These are phyloP conservation scores for Aaosphaeria arxii DNA, from an alignment of 2,329 filamentous ascomycete species.

Conservation along the genomic window DNA sequence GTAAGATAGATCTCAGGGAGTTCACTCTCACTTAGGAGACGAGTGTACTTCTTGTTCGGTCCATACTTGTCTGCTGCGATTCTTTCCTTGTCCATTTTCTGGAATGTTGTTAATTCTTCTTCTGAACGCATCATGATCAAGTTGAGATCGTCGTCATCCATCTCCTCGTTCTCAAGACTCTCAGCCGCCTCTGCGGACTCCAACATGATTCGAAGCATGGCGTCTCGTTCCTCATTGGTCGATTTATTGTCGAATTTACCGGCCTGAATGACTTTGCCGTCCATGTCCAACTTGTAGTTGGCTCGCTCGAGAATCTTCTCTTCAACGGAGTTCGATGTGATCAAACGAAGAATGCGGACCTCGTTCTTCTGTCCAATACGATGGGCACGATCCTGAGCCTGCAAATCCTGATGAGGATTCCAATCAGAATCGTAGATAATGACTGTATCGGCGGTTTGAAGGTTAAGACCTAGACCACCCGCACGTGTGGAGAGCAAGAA, in stretches of 20 bases:
- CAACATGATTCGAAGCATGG: conserved; percentile 88
- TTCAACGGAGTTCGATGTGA: conserved; percentile 95
- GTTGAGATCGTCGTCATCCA: conserved; percentile 98
- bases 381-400: conserved; percentile 98
- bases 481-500: conserved; percentile 98
- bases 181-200: conserved; percentile 72
- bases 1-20: conserved; percentile 91
- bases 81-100: conserved; percentile 77
- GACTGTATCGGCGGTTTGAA: conserved; percentile 97
- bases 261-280: conserved; percentile 98
- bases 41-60: conserved; percentile 64
- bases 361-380: conserved; percentile 99
- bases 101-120: conserved; percentile 73
- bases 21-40: conserved; percentile 83
- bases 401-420: conserved; percentile 99
- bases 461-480: conserved; percentile 92
- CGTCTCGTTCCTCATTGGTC: conserved; percentile 95
- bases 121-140: conserved; percentile 89
- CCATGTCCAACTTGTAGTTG: conserved; percentile 98
- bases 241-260: conserved; percentile 99
- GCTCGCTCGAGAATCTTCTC: conserved; percentile 98
- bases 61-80: conserved; percentile 68
- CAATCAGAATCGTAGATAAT: conserved; percentile 99
- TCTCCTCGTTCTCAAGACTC: conserved; percentile 84
- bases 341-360: conserved; percentile 90